Evolutionary conservation across 768 basidiomycete species (phyloP).

Genomic region (Collybia sordida): DNA sequence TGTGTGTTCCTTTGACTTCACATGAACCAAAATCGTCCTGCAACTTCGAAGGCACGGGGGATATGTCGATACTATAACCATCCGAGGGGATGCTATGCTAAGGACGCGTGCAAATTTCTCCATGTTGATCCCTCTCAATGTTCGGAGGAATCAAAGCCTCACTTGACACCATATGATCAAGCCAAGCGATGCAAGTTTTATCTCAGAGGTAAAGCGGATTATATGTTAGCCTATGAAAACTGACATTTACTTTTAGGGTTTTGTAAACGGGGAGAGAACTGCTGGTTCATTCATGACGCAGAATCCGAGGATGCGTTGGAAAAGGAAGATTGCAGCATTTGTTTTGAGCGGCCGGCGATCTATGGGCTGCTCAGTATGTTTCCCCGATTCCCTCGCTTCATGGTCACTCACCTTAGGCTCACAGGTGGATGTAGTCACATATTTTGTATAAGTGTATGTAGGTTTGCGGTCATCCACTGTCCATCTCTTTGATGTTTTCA

Average conservation of each 20-base stretch:
- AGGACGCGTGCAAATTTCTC: conserved; percentile 70
- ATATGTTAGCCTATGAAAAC: not conserved
- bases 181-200: conserved; percentile 70
- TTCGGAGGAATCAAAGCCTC: not conserved
- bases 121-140: conserved; percentile 43
- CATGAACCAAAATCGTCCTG: conserved; percentile 37
- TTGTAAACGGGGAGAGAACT: conserved; percentile 66
- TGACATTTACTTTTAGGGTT: conserved; percentile 44
- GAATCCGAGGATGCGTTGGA: conserved; percentile 33
- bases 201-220: conserved; percentile 44
- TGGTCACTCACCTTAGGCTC: not conserved
- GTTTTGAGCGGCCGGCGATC: conserved; percentile 67
- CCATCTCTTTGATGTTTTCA: conserved; percentile 22
- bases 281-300: conserved; percentile 72
- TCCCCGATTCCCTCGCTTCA: not conserved
- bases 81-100: conserved; percentile 66
- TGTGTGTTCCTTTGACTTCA: not conserved
- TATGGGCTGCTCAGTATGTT: conserved; percentile 67
- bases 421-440: conserved; percentile 74
- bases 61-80: conserved; percentile 66
- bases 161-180: conserved; percentile 63
- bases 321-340: conserved; percentile 65
- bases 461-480: not conserved
- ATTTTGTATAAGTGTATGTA: conserved; percentile 67
- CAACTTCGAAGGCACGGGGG: conserved; percentile 67